Evolutionary conservation across 441 rosid species (phyloP), one percentile per base, ranked within the genome.

Genomic region (Omphalea diandra): DNA sequence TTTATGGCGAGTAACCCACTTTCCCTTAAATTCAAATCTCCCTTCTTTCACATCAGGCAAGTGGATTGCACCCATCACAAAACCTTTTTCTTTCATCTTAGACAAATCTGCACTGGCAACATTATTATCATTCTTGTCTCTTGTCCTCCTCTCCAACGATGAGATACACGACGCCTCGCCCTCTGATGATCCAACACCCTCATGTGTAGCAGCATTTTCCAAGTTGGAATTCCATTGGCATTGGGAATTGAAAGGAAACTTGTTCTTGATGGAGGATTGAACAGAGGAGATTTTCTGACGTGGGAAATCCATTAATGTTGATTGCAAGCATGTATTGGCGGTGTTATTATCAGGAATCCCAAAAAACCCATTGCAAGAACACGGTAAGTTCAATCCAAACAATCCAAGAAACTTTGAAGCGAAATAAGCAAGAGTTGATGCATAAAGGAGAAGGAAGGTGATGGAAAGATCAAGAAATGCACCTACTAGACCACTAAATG

Each of bases 391-490:
- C 73, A 82, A 72, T 12, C 96, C 94, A 14, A 90, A 83, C 38
- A 88, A 55, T 75, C 80, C 67, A 36, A 92, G 83, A 70, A 92
- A 76, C 41, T 80, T 85, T 0, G 91, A 86, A 12, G 89, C 74
- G 27, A 81, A 52, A 73, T 81, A 90, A 56, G 87, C 88, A 36
- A 85, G 68, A 41, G 80, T 8, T 4, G 96, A 84, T 2, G 86
- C 91, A 22, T 84, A 87, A 33, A 90, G 85, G 12, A 90, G 79
- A 29, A 74, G 68, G 69, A 76, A 85, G 5, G 89, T 82, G 31
- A 89, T 73, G 6, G 78, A 80, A 38, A 93, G 85, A 84, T 91
- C 94, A 57, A 88, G 83, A 82, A 83, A 89, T 50, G 91, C 91
- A 75, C 86, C 87, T 32, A 88, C 96, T 56, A 88, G 72, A 36